These are phyloP conservation scores for Sarocladium kiliense DNA, from an alignment of 2,329 filamentous ascomycete species.

Conservation along the genomic window DNA sequence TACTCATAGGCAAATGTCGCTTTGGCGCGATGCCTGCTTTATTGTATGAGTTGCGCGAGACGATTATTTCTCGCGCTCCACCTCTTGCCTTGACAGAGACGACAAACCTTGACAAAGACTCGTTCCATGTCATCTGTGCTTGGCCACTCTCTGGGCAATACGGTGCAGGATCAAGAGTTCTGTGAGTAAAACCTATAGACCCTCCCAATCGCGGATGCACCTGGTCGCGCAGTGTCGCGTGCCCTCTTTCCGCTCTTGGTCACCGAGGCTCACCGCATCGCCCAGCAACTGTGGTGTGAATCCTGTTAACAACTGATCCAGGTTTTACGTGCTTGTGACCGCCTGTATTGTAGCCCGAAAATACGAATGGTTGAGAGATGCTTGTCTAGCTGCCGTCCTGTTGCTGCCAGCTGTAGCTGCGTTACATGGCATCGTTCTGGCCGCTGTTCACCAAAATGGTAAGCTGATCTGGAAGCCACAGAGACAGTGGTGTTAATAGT, in stretches of 20 bases:
- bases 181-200: slow-evolving; percentile 38
- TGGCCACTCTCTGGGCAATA: slow-evolving; percentile 55
- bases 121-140: slow-evolving; percentile 44
- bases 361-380: slow-evolving; percentile 55
- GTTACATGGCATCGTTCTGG: slow-evolving; percentile 57
- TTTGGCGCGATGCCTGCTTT: too few relatives aligned
- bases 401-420: slow-evolving; percentile 60
- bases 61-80: too few relatives aligned
- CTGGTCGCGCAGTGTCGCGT: not conserved
- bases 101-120: not conserved
- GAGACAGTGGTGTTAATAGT: not conserved
- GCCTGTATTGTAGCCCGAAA: slow-evolving; percentile 60
- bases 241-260: not conserved
- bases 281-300: not conserved
- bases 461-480: slow-evolving; percentile 18
- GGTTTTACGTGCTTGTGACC: slow-evolving; percentile 60
- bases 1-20: not conserved
- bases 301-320: slow-evolving; percentile 18
- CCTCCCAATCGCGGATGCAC: too few relatives aligned
- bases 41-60: too few relatives aligned
- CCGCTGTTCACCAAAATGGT: slow-evolving; percentile 54
- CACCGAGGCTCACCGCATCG: not conserved
- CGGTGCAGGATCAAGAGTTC: slow-evolving; percentile 45
- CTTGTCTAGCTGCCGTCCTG: slow-evolving; percentile 58
- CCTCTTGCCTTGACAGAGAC: not conserved